Conservation (phyloP, 208 protist species). For the Jaenimonas drosophilae region DNA sequence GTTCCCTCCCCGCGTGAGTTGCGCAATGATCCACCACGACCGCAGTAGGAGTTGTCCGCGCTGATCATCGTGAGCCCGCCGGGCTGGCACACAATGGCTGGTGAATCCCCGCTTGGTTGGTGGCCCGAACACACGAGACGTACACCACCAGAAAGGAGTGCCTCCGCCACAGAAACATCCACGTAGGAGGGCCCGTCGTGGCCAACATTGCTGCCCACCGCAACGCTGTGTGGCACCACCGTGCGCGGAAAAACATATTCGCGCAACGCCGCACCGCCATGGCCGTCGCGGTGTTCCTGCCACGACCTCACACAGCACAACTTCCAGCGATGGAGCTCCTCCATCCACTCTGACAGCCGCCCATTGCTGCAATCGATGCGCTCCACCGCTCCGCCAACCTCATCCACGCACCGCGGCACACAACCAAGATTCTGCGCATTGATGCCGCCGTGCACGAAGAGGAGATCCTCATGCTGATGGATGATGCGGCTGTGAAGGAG, state of each 20-base stretch:
- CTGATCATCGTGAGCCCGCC: constrained; percentile 29
- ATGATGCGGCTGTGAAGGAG: constrained; percentile 38
- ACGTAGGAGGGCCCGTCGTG: constrained; percentile 36
- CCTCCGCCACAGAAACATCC: constrained; percentile 37
- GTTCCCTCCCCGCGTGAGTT: not conserved
- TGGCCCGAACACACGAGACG: constrained; percentile 67
- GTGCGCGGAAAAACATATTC: constrained; percentile 47
- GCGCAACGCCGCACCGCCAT: constrained; percentile 33
- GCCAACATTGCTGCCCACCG: constrained; percentile 37
- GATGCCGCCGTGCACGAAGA: constrained; percentile 85
- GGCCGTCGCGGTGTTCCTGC: not conserved
- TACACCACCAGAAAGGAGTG: constrained; percentile 61
- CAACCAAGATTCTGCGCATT: constrained; percentile 54
- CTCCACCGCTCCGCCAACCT: not conserved
- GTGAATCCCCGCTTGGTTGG: constrained; percentile 69
- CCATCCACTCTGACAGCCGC: not conserved
- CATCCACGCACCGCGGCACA: constrained; percentile 21
- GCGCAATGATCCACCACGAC: constrained; percentile 4
- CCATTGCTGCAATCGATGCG: not conserved
- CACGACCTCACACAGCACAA: not conserved
- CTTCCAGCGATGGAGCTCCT: not conserved
- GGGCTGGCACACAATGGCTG: constrained; percentile 58
- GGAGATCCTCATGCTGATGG: constrained; percentile 34
- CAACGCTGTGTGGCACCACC: constrained; percentile 45
- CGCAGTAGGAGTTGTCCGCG: constrained; percentile 83